These are phyloP conservation scores for Quercus dentata DNA, from an alignment of 306 rosid genomes.

Conservation along the genomic window DNA sequence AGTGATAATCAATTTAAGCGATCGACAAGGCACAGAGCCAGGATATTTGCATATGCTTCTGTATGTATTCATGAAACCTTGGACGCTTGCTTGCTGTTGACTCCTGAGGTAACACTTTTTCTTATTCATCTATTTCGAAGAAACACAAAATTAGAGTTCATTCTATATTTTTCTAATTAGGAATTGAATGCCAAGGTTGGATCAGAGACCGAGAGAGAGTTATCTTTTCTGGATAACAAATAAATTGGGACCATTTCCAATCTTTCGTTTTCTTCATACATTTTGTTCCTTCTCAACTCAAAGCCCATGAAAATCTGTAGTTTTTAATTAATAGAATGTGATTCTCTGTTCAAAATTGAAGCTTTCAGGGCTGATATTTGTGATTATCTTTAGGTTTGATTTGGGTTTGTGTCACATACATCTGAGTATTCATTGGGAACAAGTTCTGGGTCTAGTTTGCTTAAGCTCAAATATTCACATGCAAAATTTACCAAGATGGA, in stretches of 20 bases:
- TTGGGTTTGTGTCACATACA: not conserved
- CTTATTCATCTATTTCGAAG: not conserved
- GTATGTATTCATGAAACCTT: not conserved
- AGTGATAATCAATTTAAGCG: not conserved
- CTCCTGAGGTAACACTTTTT: not conserved
- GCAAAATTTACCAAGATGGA: not conserved
- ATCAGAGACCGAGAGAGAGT: too few relatives aligned
- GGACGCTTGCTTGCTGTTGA: not conserved
- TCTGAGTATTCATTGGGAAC: too few relatives aligned
- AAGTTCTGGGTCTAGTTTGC: too few relatives aligned
- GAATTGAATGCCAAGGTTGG: too few relatives aligned
- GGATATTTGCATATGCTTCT: not conserved
- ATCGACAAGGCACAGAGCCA: not conserved
- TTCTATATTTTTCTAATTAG: too few relatives aligned
- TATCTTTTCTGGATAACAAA: not conserved
- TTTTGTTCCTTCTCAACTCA: not conserved
- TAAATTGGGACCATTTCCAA: not conserved
- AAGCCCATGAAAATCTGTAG: not conserved
- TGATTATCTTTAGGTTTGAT: not conserved
- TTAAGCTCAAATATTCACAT: too few relatives aligned
- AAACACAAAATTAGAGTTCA: too few relatives aligned
- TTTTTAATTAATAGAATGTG: not conserved
- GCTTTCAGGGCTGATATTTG: not conserved
- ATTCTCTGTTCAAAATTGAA: not conserved
- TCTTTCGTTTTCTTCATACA: not conserved